Conservation (phyloP, 192 early-diverging fungal species). For the Cetraspora pellucida region DNA sequence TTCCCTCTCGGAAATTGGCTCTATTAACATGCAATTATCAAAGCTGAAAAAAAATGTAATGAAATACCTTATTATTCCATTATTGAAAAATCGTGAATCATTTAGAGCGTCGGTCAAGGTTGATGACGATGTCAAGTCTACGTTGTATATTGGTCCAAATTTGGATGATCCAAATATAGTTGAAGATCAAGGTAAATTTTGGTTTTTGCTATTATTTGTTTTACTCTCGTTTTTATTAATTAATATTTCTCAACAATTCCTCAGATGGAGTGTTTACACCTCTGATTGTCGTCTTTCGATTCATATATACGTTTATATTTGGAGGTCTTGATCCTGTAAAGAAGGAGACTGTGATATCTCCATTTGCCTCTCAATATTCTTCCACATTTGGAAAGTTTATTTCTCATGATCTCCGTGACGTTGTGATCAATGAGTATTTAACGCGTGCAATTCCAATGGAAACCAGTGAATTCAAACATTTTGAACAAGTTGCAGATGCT, state of each 20-base stretch:
- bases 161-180: background rate
- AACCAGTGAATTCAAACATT: constrained; percentile 34
- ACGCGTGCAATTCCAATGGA: constrained; percentile 36
- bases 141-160: constrained; percentile 5
- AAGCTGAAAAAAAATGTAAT: constrained; percentile 33
- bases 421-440: constrained; percentile 40
- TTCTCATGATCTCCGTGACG: constrained; percentile 25
- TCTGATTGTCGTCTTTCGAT: constrained; percentile 12
- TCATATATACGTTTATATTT: constrained; percentile 33
- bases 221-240: background rate
- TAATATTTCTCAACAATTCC: background rate
- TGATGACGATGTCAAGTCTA: constrained; percentile 9
- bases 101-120: constrained; percentile 14
- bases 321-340: constrained; percentile 10
- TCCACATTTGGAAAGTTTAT: constrained; percentile 29
- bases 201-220: background rate
- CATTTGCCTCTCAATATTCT: constrained; percentile 17
- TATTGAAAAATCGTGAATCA: constrained; percentile 18
- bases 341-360: background rate
- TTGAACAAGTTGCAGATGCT: constrained; percentile 34
- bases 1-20: constrained; percentile 20
- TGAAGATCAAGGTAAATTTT: background rate
- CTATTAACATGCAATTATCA: constrained; percentile 29
- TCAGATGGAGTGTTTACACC: constrained; percentile 18
- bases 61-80: constrained; percentile 28